Conservation (phyloP, 2,329 filamentous ascomycete genomes). For the Cercospora canescens region DNA sequence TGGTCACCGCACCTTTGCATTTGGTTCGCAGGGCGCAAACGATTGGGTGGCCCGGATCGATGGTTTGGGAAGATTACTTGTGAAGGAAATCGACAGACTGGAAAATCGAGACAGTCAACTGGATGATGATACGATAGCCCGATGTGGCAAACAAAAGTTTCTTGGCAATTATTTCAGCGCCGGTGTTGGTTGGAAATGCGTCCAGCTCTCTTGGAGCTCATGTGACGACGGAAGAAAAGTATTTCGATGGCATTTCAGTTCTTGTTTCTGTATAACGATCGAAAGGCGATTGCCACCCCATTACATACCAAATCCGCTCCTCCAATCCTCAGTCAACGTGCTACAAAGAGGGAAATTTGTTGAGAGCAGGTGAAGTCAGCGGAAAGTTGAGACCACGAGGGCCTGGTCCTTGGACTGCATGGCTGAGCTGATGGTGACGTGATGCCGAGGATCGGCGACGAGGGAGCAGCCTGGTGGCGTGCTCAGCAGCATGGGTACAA, state of each 20-base stretch:
- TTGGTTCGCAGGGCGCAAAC: background rate
- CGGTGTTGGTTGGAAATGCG: background rate
- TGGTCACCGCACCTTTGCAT: background rate
- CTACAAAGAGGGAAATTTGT: background rate
- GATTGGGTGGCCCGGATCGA: background rate
- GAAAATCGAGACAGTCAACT: rapidly evolving
- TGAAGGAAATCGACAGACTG: background rate
- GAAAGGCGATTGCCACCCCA: background rate
- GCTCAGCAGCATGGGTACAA: background rate
- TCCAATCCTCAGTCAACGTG: background rate
- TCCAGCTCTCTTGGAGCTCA: background rate
- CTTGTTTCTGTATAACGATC: background rate
- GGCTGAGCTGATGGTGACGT: background rate
- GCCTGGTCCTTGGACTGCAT: background rate
- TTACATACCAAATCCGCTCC: too few relatives aligned
- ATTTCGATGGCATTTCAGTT: background rate
- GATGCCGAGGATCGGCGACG: background rate
- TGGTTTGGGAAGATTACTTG: background rate
- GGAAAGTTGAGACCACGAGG: background rate
- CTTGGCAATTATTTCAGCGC: background rate
- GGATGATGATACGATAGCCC: background rate
- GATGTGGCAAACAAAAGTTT: background rate
- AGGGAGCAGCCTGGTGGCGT: background rate
- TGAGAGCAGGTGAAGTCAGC: background rate
- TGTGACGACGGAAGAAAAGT: background rate